Evolutionary conservation across 768 basidiomycete genomes (phyloP).

Genomic region (Grammothele lineata): DNA sequence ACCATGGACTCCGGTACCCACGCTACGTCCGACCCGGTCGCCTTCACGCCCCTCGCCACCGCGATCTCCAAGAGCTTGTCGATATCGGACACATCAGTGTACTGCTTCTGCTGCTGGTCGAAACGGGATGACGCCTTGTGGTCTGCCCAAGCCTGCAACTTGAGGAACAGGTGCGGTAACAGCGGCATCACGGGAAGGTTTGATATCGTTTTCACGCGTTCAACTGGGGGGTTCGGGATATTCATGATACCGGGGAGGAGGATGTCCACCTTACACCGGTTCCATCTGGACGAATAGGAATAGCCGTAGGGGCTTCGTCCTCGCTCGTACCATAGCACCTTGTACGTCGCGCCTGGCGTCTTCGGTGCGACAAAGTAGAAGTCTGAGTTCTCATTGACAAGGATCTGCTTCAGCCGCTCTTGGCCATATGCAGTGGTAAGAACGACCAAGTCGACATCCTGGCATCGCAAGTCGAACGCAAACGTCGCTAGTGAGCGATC

Average conservation of each 20-base stretch:
- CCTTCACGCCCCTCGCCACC: background rate
- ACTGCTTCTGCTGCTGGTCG: conserved; percentile 35
- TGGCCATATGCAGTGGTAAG: conserved; percentile 5
- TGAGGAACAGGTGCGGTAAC: conserved; percentile 27
- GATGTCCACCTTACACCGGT: conserved; percentile 30
- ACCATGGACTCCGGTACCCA: background rate
- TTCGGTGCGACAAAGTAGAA: conserved; percentile 14
- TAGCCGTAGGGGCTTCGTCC: background rate
- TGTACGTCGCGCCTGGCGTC: conserved; percentile 12
- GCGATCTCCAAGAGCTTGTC: conserved; percentile 37
- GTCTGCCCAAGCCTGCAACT: conserved; percentile 31
- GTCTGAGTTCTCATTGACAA: conserved; percentile 3
- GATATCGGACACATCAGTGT: conserved; percentile 39
- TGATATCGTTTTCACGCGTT: conserved; percentile 3
- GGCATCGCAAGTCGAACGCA: background rate
- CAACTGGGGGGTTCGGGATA: conserved; percentile 21
- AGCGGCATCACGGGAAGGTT: conserved; percentile 28
- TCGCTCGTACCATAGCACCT: conserved; percentile 12
- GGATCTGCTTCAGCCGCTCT: conserved; percentile 18
- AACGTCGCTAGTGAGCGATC: no score
- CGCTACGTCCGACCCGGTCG: background rate
- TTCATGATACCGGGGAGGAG: conserved; percentile 27
- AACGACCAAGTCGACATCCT: conserved; percentile 14
- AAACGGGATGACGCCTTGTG: conserved; percentile 26
- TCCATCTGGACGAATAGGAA: background rate